Evolutionary conservation across 2,329 filamentous ascomycete genomes (phyloP), one percentile per base, ranked within the genome.

Genomic region (Hymenotorrendiella dingleyae): DNA sequence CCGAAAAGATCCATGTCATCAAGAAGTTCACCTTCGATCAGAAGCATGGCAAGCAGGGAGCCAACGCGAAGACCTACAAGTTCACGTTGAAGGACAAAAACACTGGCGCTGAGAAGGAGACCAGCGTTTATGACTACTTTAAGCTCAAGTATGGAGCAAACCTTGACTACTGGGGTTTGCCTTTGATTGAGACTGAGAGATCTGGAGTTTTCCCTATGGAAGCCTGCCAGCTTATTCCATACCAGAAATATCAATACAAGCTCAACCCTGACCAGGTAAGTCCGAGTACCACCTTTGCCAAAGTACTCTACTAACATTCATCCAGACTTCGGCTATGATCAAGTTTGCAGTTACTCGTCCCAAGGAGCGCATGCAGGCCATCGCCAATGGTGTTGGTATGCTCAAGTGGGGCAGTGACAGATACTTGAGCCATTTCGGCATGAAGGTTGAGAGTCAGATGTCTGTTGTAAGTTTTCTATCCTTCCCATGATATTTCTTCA

Each of bases 261-360:
- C 61, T 85, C 1, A 73, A 73, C 40, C 69, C 73, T 0, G 52
- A 58, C 0, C 72, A 66, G 48, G 67, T 68, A 60, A 52, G 55
- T 24, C n/a, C n/a, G n/a, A n/a, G n/a, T n/a, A n/a, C n/a, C n/a
- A n/a, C n/a, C n/a, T n/a, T n/a, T n/a, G n/a, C n/a, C n/a, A 26
- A 21, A 21, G 16, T 7, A 19, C 30, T 33, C 37, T 14, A 14
- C 35, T 46, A 16, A 42, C 45, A 42, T 6, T 66, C 12, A 4
- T 8, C 0, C 72, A 94, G 66, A 96, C 91, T 0, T 69, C 82
- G 0, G 67, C 74, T 4, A 98, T 98, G 93, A 96, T 98, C 68
- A 91, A 85, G 63, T 88, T 91, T 56, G 90, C 91, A 0, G 91
- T 95, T 4, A 87, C 84, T 5, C 75, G 82, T 1, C 93, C 93